These are phyloP conservation scores for Daldinia concentrica DNA, from an alignment of 495 filamentous ascomycete species.

Conservation along the genomic window DNA sequence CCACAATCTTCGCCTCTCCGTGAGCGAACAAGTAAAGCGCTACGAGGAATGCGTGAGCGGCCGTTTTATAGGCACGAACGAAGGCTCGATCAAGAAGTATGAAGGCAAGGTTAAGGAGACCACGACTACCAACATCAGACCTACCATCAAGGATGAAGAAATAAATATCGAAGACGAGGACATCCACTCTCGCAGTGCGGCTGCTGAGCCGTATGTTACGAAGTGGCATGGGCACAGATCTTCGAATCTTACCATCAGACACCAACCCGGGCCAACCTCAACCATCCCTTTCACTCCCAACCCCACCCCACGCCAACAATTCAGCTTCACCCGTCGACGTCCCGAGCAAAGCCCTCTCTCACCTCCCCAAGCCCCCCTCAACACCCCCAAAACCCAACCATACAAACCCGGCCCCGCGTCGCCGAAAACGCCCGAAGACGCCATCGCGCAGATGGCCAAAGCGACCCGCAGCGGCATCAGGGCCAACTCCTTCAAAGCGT, in stretches of 20 bases:
- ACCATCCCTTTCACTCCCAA: background rate
- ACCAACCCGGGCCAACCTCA: background rate
- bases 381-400: background rate
- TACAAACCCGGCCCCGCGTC: background rate
- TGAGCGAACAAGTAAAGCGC: background rate
- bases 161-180: background rate
- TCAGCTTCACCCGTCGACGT: background rate
- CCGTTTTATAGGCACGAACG: background rate
- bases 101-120: background rate
- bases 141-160: background rate
- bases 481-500: background rate
- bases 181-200: background rate
- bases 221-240: background rate
- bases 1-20: background rate
- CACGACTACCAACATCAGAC: background rate
- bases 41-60: background rate
- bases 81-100: background rate
- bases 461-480: background rate
- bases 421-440: background rate
- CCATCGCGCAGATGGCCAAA: background rate
- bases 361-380: background rate
- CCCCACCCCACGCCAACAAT: background rate
- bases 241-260: background rate
- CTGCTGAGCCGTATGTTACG: background rate
- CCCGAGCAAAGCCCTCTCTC: background rate